phyloP scores from a whole-genome alignment of 371 early-diverging fungal genomes.

The Mucor piriformis region DNA sequence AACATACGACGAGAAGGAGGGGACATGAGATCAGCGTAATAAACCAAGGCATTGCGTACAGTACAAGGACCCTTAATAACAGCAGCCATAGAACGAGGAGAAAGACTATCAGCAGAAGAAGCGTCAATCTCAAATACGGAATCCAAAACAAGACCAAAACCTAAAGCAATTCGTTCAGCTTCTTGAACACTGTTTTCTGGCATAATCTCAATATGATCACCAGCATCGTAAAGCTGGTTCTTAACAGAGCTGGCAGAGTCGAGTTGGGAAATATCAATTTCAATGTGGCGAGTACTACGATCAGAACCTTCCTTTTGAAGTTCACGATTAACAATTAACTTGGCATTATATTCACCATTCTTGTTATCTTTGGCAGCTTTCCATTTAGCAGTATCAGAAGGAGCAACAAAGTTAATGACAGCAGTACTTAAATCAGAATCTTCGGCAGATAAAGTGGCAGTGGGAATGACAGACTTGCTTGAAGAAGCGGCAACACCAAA shows the following conservation, averaged over 20 bases:
- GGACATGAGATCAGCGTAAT: conserved; percentile 51
- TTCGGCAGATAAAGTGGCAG: conserved; percentile 20
- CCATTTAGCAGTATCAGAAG: conserved; percentile 31
- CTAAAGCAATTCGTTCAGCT: conserved; percentile 50
- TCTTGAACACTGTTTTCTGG: conserved; percentile 43
- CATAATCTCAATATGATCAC: conserved; percentile 62
- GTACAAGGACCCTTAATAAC: conserved; percentile 52
- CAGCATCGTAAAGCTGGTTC: conserved; percentile 41
- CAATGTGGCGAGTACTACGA: conserved; percentile 54
- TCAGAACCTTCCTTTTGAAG: conserved; percentile 38
- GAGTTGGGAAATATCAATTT: conserved; percentile 41
- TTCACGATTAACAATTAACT: conserved; percentile 33
- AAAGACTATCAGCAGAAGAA: conserved; percentile 26
- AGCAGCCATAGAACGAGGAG: conserved; percentile 55
- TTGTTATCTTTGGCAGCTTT: conserved; percentile 29
- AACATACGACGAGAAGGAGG: conserved; percentile 54
- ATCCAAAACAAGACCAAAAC: conserved; percentile 54
- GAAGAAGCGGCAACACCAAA: conserved; percentile 40
- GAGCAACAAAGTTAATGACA: conserved; percentile 29
- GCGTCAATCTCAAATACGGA: conserved; percentile 54
- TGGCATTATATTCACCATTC: conserved; percentile 33
- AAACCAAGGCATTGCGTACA: conserved; percentile 49
- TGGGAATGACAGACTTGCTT: conserved; percentile 38
- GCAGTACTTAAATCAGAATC: conserved; percentile 16
- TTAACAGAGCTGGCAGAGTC: conserved; percentile 18